phyloP scores from a whole-genome alignment of 441 rosid species.

The Adansonia grandidieri region DNA sequence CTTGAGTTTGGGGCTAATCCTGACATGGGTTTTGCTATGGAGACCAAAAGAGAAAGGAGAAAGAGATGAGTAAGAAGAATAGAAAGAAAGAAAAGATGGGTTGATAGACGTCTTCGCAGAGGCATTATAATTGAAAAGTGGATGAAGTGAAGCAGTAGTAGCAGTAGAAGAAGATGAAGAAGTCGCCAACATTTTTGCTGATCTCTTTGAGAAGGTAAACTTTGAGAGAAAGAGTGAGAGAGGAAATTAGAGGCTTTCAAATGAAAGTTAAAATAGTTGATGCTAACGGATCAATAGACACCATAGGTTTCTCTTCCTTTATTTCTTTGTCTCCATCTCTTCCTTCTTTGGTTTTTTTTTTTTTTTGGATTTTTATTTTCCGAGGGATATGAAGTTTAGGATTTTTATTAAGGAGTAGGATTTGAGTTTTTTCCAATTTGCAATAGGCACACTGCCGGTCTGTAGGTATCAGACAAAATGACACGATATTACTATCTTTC shows the following conservation, averaged over 20 bases:
- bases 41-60: slow-evolving; percentile 35
- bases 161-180: slow-evolving; percentile 13
- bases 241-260: neutral
- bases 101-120: slow-evolving; percentile 29
- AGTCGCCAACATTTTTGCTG: slow-evolving; percentile 30
- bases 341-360: too few species aligned
- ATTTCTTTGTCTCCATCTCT: neutral
- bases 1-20: slow-evolving; percentile 39
- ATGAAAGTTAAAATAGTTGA: neutral
- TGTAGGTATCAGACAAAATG: neutral
- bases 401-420: neutral
- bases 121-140: slow-evolving; percentile 32
- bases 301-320: slow-evolving; percentile 34
- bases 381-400: neutral
- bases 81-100: slow-evolving; percentile 29
- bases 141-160: slow-evolving; percentile 31
- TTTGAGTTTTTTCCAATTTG: neutral
- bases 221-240: neutral
- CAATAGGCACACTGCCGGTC: too few species aligned
- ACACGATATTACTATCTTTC: too few species aligned
- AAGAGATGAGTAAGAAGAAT: slow-evolving; percentile 23
- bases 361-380: neutral
- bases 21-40: slow-evolving; percentile 27
- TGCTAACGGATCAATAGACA: slow-evolving; percentile 41
- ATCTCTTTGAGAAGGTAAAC: slow-evolving; percentile 9